A percentile compares a stretch with the other conserved stretches of the same genome.
phyloP scores from a whole-genome alignment of 805 yeast species.

The Saturnispora hagleri region DNA sequence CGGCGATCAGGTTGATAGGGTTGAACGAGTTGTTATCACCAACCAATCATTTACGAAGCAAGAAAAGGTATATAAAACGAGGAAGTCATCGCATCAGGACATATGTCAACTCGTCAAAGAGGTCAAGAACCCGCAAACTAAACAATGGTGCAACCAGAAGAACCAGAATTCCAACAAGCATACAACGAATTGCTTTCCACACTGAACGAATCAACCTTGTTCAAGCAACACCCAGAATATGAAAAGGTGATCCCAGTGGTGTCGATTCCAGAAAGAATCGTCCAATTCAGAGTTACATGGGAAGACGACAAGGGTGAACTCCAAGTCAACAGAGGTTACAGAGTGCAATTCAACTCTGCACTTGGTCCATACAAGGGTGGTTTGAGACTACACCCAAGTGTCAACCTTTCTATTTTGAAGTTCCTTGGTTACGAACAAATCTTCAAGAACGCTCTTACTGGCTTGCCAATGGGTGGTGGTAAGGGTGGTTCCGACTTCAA shows the following conservation, averaged over 20 bases:
- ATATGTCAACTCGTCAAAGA: neutral
- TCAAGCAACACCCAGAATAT: slow-evolving; percentile 82
- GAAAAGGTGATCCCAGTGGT: slow-evolving; percentile 82
- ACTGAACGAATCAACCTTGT: slow-evolving; percentile 83
- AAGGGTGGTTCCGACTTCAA: slow-evolving; percentile 98
- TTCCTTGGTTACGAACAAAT: slow-evolving; percentile 97
- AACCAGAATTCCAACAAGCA: slow-evolving; percentile 99
- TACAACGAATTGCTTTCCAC: slow-evolving; percentile 87
- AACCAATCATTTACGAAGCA: neutral
- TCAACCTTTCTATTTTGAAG: slow-evolving; percentile 88
- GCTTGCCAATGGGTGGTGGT: slow-evolving; percentile 98
- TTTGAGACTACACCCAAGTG: slow-evolving; percentile 94
- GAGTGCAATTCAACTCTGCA: slow-evolving; percentile 97
- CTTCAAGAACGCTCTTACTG: slow-evolving; percentile 96
- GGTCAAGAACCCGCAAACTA: neutral
- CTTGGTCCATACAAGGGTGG: slow-evolving; percentile 99
- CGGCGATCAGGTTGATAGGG: neutral
- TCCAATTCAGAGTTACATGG: slow-evolving; percentile 97
- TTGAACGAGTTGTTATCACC: neutral
- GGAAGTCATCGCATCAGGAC: neutral
- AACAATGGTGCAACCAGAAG: slow-evolving; percentile 71
- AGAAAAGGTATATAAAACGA: neutral
- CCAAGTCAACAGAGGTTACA: slow-evolving; percentile 94
- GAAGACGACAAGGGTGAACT: slow-evolving; percentile 88
- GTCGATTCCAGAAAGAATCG: slow-evolving; percentile 90